phyloP scores from a whole-genome alignment of 177 flowering plant genomes.

The Vitis hybrid region DNA sequence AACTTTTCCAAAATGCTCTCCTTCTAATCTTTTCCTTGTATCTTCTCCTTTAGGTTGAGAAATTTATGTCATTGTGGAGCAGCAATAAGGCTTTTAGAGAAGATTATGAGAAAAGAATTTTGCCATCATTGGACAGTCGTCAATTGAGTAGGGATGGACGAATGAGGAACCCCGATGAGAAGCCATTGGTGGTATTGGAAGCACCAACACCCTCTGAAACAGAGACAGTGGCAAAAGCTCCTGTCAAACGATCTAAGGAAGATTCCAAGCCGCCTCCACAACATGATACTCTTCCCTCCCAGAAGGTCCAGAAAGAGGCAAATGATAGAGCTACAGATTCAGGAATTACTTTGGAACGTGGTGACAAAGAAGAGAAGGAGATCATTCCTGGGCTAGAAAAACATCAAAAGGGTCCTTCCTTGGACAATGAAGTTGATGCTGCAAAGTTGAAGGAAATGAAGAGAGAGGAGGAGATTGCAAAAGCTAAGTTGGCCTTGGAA shows the following conservation, averaged over 20 bases:
- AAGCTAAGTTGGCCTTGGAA: constrained; percentile 73
- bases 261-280: constrained; percentile 36
- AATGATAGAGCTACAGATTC: constrained; percentile 25
- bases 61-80: constrained; percentile 65
- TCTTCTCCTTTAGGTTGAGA: constrained; percentile 53
- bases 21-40: background rate
- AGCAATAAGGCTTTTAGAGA: constrained; percentile 63
- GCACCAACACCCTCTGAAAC: constrained; percentile 31
- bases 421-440: constrained; percentile 36
- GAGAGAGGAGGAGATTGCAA: constrained; percentile 86
- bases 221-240: constrained; percentile 38
- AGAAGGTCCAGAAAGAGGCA: constrained; percentile 50
- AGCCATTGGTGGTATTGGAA: constrained; percentile 54
- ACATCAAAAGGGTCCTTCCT: constrained; percentile 25
- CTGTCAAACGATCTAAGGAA: constrained; percentile 45
- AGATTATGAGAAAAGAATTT: constrained; percentile 74
- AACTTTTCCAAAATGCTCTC: background rate
- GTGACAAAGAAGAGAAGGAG: constrained; percentile 35
- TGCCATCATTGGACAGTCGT: constrained; percentile 62
- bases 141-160: constrained; percentile 88
- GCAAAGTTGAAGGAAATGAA: constrained; percentile 76
- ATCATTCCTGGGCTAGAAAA: constrained; percentile 20
- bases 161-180: constrained; percentile 69
- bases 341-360: constrained; percentile 21
- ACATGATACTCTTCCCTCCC: constrained; percentile 21